Percentiles rank a stretch among this genome's conserved stretches.
phyloP scores from a whole-genome alignment of 2,329 filamentous ascomycete species.

The Alternaria rosae region DNA sequence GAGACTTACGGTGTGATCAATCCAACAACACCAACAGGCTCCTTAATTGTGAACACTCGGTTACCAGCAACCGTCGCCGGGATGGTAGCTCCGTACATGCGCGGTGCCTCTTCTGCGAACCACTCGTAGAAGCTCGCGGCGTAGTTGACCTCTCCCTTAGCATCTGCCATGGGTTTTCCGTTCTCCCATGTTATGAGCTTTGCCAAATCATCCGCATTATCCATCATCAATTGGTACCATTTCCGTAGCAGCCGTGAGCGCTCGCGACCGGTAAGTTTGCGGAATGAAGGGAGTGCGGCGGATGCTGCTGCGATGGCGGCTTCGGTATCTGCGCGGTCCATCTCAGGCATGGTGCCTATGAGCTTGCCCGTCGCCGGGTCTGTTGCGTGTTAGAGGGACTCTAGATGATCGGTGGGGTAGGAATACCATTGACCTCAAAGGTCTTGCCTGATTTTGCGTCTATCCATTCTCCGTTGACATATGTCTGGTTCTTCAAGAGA shows the following conservation, averaged over 20 bases:
- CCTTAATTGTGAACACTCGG: slow-evolving; percentile 78
- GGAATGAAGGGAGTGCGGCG: slow-evolving; percentile 75
- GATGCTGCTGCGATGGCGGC: slow-evolving; percentile 84
- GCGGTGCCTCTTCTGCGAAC: slow-evolving; percentile 51
- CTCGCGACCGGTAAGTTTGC: slow-evolving; percentile 75
- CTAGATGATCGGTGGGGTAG: not conserved
- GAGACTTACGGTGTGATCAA: slow-evolving; percentile 74
- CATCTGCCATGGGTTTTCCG: slow-evolving; percentile 75
- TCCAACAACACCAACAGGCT: slow-evolving; percentile 84
- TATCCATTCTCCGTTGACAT: slow-evolving; percentile 94
- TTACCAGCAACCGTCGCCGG: slow-evolving; percentile 74
- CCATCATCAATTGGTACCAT: slow-evolving; percentile 82
- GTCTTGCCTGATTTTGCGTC: slow-evolving; percentile 85
- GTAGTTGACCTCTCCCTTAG: slow-evolving; percentile 51
- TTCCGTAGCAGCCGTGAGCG: slow-evolving; percentile 75
- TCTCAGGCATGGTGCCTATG: slow-evolving; percentile 87
- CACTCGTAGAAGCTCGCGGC: slow-evolving; percentile 53
- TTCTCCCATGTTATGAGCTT: slow-evolving; percentile 90
- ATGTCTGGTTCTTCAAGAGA: slow-evolving; percentile 83
- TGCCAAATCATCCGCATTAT: slow-evolving; percentile 81
- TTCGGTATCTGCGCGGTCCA: slow-evolving; percentile 78
- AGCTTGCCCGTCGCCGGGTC: slow-evolving; percentile 84
- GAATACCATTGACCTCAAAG: slow-evolving; percentile 74
- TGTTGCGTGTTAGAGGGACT: slow-evolving; percentile 38
- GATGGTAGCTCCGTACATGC: slow-evolving; percentile 71